Evolutionary conservation across 176 grass and related monocot genomes (phyloP), one percentile per base, ranked within the genome.

Genomic region (Sorghum bicolor): DNA sequence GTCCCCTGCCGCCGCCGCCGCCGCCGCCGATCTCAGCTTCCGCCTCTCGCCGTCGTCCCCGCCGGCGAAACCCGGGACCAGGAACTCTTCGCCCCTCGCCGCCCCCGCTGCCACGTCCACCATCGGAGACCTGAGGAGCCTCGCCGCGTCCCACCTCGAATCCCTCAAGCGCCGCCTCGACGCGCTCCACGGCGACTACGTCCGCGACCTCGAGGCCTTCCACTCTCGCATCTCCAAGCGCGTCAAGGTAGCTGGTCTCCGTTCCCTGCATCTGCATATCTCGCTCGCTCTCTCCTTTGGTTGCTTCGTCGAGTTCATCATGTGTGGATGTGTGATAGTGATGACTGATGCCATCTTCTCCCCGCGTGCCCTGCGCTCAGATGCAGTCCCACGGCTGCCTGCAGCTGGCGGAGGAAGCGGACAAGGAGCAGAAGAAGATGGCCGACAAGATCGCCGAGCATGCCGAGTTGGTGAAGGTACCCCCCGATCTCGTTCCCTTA

Each of bases 171-270:
- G 88, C 38, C 88, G 80, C 67, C 37, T 90, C 78, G 88, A 88
- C 26, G 73, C 64, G 64, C 88, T 81, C 85, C 88, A 90, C 74
- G 76, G 73, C 14, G 78, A 85, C 39, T 77, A 45, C 50, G 61
- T 79, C 63, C 79, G 37, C 0, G 82, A 90, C 30, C 79, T 88
- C 71, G 82, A 90, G 25, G 82, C 88, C 43, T 86, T 85, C 62
- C 72, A 82, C 68, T 70, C 85, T 39, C 85, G 91, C 82, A 72
- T 93, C 78, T 88, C 88, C 85, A 93, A 93, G 70, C 88, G 82
- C 82, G 74, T 88, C 82, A 93, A 93, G 91, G 88, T 93, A 31
- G 60, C n/a, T 26, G 26, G 0, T 5, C 37, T 17, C 4, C 64
- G 2, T 17, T 20, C 44, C 28, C 50, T 60, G 40, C 39, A 9